Evolutionary conservation across 768 basidiomycete genomes (phyloP).

Genomic region (Phanerodontia chrysosporium): DNA sequence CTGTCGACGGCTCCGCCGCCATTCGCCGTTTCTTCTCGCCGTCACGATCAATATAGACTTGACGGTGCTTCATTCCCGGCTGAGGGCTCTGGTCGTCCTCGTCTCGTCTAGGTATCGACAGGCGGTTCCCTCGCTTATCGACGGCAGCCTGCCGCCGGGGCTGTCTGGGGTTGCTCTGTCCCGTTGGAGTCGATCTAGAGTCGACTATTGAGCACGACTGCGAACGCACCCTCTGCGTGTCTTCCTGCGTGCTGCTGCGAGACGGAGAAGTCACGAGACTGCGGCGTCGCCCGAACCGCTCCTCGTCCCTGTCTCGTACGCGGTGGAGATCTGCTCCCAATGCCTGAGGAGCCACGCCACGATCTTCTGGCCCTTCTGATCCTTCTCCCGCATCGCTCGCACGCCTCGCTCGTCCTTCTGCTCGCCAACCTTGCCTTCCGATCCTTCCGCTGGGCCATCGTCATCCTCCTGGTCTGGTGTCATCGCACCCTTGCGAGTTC

Average conservation of each 20-base stretch:
- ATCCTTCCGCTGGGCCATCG: neutral
- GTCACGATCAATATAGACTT: neutral
- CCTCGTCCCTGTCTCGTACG: slow-evolving; percentile 3
- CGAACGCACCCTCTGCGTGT: neutral
- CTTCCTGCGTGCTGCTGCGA: neutral
- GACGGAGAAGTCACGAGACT: neutral
- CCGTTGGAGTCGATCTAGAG: neutral
- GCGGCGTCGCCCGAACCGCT: neutral
- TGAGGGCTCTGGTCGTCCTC: neutral
- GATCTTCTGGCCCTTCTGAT: neutral
- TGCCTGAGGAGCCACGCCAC: slow-evolving; percentile 10
- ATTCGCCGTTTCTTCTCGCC: neutral
- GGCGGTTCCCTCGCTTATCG: neutral
- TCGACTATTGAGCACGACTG: neutral
- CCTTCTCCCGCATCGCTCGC: neutral
- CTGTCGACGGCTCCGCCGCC: neutral
- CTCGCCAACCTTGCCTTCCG: neutral
- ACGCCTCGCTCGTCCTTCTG: neutral
- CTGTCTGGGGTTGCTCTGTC: neutral
- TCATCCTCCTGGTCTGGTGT: neutral
- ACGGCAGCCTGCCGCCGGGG: neutral
- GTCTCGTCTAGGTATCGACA: neutral
- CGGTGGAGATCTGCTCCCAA: slow-evolving; percentile 8
- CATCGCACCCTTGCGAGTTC: neutral
- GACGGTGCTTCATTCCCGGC: neutral